Evolutionary conservation across 1,139 yeast species (phyloP), one percentile per base, ranked within the genome.

Genomic region (Hyphopichia wangnamkhiaoensis): DNA sequence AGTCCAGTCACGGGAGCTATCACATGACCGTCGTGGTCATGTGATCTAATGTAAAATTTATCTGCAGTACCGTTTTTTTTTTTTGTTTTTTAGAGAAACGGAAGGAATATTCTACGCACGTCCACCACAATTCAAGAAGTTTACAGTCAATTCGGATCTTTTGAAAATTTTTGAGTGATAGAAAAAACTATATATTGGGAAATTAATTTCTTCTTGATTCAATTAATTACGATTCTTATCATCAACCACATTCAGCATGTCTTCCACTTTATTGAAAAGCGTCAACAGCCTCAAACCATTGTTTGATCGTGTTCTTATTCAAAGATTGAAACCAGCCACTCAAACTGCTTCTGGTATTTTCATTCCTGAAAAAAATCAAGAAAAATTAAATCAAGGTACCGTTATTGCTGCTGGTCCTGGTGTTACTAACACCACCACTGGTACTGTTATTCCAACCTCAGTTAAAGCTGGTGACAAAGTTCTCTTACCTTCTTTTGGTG

Each of bases 301-400:
- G 54, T 78, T 93, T 56, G 98, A 93, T 82, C 86, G 98, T 71
- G 93, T 93, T 44, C 80, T 93, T 51, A 96, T 93, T 48, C 96
- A 90, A 74, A 86, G 96, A 68, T 70, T 87, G 59, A 90, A 90
- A 78, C 95, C 96, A 44, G 83, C 89, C 59, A 79, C 93, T 56
- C 80, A 90, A 74, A 93, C 98, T 43, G 88, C 96, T 41, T 84
- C 95, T 34, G 98, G 98, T 58, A 81, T 93, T 60, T 89, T 82
- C 74, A 86, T 93, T 51, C 98, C 98, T 48, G 98, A 93, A 72
- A 89, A 89, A 76, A 90, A 91, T 75, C 95, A 85, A 56, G 94
- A 89, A 68, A 93, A 93, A 73, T 80, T 89, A 63, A 87, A 87
- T 75, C 80, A 82, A 60, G 95, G 84, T 41, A 81, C 82, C 39